These are phyloP conservation scores for Prunella vulgaris DNA, from an alignment of 257 asterid genomes.

Conservation along the genomic window DNA sequence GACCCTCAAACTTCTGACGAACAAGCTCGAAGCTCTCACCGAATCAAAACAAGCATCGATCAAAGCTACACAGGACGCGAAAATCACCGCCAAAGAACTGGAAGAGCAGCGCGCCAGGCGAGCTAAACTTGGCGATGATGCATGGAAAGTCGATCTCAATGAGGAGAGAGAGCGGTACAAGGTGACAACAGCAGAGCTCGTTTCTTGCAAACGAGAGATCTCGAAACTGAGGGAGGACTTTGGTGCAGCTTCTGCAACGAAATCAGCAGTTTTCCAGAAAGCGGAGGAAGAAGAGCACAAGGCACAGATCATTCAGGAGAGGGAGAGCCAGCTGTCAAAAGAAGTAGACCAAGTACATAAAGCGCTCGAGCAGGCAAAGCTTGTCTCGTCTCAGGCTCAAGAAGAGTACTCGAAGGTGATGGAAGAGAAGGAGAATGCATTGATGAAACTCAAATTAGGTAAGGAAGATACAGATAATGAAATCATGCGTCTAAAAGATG, in stretches of 20 bases:
- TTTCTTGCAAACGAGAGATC: constrained; percentile 49
- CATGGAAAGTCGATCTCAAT: constrained; percentile 52
- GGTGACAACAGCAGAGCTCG: constrained; percentile 52
- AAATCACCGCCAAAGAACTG: constrained; percentile 40
- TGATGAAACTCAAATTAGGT: constrained; percentile 27
- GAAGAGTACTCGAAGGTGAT: constrained; percentile 39
- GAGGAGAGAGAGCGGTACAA: constrained; percentile 50
- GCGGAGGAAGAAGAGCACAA: constrained; percentile 55
- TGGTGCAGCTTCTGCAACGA: constrained; percentile 44
- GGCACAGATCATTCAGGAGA: constrained; percentile 34
- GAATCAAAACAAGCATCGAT: constrained; percentile 64
- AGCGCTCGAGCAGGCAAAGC: constrained; percentile 39
- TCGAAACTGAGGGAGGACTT: constrained; percentile 49
- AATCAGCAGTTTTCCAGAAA: constrained; percentile 42
- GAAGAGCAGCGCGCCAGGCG: constrained; percentile 38
- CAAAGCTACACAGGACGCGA: constrained; percentile 46
- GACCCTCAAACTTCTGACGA: constrained; percentile 57
- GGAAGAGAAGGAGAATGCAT: constrained; percentile 43
- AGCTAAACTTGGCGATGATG: constrained; percentile 36
- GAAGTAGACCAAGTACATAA: constrained; percentile 42
- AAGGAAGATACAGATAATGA: constrained; percentile 42
- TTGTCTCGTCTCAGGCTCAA: constrained; percentile 43
- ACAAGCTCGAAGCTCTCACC: constrained; percentile 54
- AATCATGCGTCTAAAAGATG: constrained; percentile 37
- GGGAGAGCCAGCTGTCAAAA: constrained; percentile 35